Percentiles rank a stretch among this genome's conserved stretches.
phyloP scores from a whole-genome alignment of 208 protist genomes.

The Leishmania tarentolae region DNA sequence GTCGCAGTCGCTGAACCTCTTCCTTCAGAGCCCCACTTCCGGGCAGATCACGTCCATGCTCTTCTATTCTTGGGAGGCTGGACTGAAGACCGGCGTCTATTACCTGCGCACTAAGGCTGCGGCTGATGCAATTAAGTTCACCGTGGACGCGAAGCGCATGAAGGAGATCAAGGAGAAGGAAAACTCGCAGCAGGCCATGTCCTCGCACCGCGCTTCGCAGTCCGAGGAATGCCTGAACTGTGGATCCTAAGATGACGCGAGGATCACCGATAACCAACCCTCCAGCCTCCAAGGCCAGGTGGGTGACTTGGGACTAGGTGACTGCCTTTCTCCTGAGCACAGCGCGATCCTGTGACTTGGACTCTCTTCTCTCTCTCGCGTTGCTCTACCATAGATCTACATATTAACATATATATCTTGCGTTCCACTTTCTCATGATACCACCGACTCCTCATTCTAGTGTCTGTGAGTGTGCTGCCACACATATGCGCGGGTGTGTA shows the following conservation, averaged over 20 bases:
- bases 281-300: neutral
- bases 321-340: neutral
- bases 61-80: conserved; percentile 98
- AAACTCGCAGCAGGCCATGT: conserved; percentile 5
- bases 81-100: conserved; percentile 99
- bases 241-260: conserved; percentile 28
- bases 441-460: neutral
- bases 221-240: conserved; percentile 90
- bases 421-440: neutral
- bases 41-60: conserved; percentile 99
- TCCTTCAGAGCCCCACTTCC: conserved; percentile 95
- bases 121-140: conserved; percentile 99
- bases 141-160: conserved; percentile 93
- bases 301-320: neutral
- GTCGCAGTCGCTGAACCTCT: conserved; percentile 98
- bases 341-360: neutral
- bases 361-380: neutral
- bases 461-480: neutral
- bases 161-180: conserved; percentile 67
- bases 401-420: neutral
- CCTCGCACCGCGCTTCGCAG: conserved; percentile 15
- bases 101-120: conserved; percentile 97
- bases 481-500: neutral
- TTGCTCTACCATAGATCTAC: neutral
- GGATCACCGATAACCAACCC: neutral